phyloP scores from a whole-genome alignment of 2,329 filamentous ascomycete species.

The Pseudopithomyces chartarum region DNA sequence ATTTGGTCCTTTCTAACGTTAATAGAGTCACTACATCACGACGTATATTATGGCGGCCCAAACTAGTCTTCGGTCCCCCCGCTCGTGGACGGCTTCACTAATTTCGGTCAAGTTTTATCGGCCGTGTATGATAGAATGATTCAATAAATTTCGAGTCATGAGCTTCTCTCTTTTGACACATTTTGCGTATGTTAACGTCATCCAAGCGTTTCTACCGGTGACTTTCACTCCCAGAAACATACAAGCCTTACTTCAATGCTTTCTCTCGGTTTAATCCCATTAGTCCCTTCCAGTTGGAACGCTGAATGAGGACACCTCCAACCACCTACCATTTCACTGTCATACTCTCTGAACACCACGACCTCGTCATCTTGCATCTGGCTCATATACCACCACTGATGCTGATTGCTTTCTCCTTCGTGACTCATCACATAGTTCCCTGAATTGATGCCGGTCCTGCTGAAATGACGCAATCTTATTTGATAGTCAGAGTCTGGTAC shows the following conservation, averaged over 20 bases:
- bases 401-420: conserved; percentile 12
- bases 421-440: conserved; percentile 27
- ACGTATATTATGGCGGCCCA: too few species aligned
- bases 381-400: conserved; percentile 36
- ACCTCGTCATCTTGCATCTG: conserved; percentile 27
- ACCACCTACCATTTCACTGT: conserved; percentile 21
- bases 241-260: conserved; percentile 33
- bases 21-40: too few species aligned
- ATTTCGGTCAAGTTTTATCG: too few species aligned
- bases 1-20: too few species aligned
- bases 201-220: too few species aligned
- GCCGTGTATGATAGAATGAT: too few species aligned
- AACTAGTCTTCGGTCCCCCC: too few species aligned
- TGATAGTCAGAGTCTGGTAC: conserved; percentile 24
- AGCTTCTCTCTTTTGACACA: too few species aligned
- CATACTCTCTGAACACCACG: conserved; percentile 33
- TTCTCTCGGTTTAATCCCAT: conserved; percentile 22
- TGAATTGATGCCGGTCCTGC: conserved; percentile 17
- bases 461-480: conserved; percentile 19
- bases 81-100: too few species aligned
- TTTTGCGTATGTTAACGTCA: too few species aligned
- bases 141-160: too few species aligned
- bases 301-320: conserved; percentile 35
- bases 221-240: conserved; percentile 21
- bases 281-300: conserved; percentile 20